phyloP scores from a whole-genome alignment of 176 grass and related monocot genomes.

The Olyra latifolia region DNA sequence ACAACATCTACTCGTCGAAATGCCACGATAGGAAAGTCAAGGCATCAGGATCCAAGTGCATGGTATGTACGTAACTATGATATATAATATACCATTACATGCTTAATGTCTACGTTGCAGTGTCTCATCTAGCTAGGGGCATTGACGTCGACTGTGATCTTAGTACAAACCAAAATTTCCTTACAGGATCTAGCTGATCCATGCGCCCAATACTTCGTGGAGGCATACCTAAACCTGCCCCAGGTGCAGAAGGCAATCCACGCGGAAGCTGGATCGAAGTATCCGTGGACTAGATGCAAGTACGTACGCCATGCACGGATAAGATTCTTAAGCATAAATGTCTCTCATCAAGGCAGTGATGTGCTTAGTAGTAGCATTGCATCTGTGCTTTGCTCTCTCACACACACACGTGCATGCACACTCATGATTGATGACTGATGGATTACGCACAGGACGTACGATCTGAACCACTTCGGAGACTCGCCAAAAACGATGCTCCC shows the following conservation, averaged over 20 bases:
- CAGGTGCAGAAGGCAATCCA: constrained; percentile 40
- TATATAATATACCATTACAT: too few relatives aligned
- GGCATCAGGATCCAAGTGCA: constrained; percentile 33
- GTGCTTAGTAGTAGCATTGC: not conserved
- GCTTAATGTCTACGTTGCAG: too few relatives aligned
- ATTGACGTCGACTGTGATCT: not conserved
- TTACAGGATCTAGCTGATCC: constrained; percentile 41
- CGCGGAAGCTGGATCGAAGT: constrained; percentile 3
- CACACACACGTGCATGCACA: too few relatives aligned
- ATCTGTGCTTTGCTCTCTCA: too few relatives aligned
- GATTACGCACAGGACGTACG: not conserved
- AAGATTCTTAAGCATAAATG: too few relatives aligned
- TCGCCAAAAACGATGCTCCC: constrained; percentile 45
- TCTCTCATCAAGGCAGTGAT: not conserved
- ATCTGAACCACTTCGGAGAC: constrained; percentile 28
- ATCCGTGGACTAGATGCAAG: constrained; percentile 45
- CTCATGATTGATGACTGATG: too few relatives aligned
- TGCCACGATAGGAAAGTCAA: constrained; percentile 42
- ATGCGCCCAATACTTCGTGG: constrained; percentile 29
- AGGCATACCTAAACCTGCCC: constrained; percentile 49
- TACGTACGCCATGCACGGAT: not conserved
- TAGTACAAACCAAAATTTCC: not conserved
- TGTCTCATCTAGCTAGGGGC: not conserved
- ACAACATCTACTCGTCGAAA: constrained; percentile 39
- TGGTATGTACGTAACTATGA: not conserved